Evolutionary conservation across 345 rosid species (phyloP).

Genomic region (Dimocarpus longan): DNA sequence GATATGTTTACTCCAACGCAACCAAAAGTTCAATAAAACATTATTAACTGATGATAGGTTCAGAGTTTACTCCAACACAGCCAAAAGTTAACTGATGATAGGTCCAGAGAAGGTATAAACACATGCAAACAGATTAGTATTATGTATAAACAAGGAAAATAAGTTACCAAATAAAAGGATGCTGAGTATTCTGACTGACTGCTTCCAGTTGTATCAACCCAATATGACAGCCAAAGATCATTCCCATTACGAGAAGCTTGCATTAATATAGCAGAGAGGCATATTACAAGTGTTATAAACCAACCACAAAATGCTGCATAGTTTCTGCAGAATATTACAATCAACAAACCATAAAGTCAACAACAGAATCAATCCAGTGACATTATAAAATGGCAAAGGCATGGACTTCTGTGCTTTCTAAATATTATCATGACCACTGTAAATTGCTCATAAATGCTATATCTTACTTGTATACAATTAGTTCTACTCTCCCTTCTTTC

Average conservation of each 20-base stretch:
- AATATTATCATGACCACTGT: not conserved
- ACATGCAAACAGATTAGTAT: not conserved
- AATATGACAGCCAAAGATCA: constrained; percentile 90
- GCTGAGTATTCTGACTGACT: constrained; percentile 51
- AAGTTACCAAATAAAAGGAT: constrained; percentile 74
- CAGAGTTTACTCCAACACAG: not conserved
- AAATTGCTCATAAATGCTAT: not conserved
- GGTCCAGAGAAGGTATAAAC: not conserved
- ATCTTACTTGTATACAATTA: constrained; percentile 71
- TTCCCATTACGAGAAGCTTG: constrained; percentile 95
- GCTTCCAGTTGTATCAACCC: constrained; percentile 79
- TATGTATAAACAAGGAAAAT: constrained; percentile 9
- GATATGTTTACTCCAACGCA: not conserved
- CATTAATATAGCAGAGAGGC: constrained; percentile 80
- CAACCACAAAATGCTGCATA: constrained; percentile 83
- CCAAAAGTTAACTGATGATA: not conserved
- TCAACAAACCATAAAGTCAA: not conserved
- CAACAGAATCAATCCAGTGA: not conserved
- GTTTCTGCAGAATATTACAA: constrained; percentile 51
- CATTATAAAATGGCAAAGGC: constrained; percentile 5
- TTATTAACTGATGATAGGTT: not conserved
- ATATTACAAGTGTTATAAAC: constrained; percentile 60
- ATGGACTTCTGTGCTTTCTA: not conserved
- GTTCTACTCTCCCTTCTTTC: constrained; percentile 85
- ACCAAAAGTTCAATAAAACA: not conserved